Conservation (phyloP, 805 yeast species). For the Isabelozyma pseudorhagii region DNA sequence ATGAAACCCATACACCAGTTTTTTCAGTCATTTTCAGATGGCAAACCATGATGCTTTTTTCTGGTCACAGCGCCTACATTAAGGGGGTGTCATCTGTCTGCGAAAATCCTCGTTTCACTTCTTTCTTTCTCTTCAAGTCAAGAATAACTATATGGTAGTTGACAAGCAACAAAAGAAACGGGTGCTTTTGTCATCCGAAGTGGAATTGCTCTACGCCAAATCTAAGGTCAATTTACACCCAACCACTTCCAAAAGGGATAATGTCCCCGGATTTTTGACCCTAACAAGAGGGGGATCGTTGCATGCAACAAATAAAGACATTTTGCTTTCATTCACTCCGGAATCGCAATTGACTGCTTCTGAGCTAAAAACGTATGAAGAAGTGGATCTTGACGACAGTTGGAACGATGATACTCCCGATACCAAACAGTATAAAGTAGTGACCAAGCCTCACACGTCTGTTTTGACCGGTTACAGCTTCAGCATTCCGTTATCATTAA, state of each 20-base stretch:
- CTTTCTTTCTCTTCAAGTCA: neutral
- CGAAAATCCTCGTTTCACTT: neutral
- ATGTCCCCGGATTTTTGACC: slow-evolving; percentile 73
- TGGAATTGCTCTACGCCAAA: slow-evolving; percentile 51
- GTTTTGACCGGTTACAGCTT: slow-evolving; percentile 66
- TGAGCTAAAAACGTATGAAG: slow-evolving; percentile 45
- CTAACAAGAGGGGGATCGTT: slow-evolving; percentile 49
- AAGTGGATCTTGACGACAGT: slow-evolving; percentile 40
- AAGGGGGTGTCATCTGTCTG: neutral
- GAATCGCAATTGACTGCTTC: slow-evolving; percentile 44
- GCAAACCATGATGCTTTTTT: neutral
- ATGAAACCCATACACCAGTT: neutral
- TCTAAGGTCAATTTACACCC: slow-evolving; percentile 85
- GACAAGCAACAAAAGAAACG: slow-evolving; percentile 1
- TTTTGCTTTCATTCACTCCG: slow-evolving; percentile 68
- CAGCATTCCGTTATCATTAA: slow-evolving; percentile 51
- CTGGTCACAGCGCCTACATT: neutral
- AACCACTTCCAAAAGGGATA: slow-evolving; percentile 66
- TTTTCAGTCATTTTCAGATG: neutral
- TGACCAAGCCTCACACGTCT: slow-evolving; percentile 50
- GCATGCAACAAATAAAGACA: slow-evolving; percentile 51
- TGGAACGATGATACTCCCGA: neutral
- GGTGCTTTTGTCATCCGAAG: slow-evolving; percentile 23
- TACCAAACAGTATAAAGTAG: slow-evolving; percentile 17
- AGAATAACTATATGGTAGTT: slow-evolving; percentile 1